Base-by-base conservation (phyloP, 768 basidiomycete genomes). In the Boletus sp. region DNA sequence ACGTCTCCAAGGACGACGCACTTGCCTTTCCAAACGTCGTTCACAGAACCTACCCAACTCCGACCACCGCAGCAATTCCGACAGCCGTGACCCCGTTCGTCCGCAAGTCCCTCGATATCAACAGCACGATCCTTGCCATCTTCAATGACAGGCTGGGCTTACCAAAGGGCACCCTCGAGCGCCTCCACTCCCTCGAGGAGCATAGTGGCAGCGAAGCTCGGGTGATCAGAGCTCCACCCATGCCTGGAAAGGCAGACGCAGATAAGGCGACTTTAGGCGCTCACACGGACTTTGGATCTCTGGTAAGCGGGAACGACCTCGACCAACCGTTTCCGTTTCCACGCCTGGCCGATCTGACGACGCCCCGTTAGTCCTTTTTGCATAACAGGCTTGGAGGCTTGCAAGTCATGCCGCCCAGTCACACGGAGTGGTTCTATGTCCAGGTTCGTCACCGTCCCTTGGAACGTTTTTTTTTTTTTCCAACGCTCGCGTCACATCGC, bases 231-330 rank as follows among this genome's bases (percentile, higher is more conserved):
- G 80, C 74, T 30, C 78, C 82, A 1, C 76, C 75, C 1, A 70
- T 64, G 51, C 66, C 69, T 4, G 60, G 58, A 0, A 65, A 68
- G 17, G 32, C 43, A 4, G 13, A 55, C 8, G 65, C 66, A 7
- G 70, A 75, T 7, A 75, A 68, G 43, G 71, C 75, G n/a, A 72
- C 74, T 0, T 64, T 87, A n/a, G 84, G 84, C 19, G 79, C 81
- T 2, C 87, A 88, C 64, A 87, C 85, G 3, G 87, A 87, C 66
- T 88, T 87, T 57, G 85, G 86, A n/a, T 83, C 82, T n/a, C 64
- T 87, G 53, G 84, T 85, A 59, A 63, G 79, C 40, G 9, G n/a
- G n/a, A n/a, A n/a, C n/a, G n/a, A n/a, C n/a, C n/a, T n/a, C n/a
- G n/a, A n/a, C n/a, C n/a, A n/a, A n/a, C n/a, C n/a, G n/a, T n/a